phyloP scores from a whole-genome alignment of 345 rosid species.

The Trapa bicornis region DNA sequence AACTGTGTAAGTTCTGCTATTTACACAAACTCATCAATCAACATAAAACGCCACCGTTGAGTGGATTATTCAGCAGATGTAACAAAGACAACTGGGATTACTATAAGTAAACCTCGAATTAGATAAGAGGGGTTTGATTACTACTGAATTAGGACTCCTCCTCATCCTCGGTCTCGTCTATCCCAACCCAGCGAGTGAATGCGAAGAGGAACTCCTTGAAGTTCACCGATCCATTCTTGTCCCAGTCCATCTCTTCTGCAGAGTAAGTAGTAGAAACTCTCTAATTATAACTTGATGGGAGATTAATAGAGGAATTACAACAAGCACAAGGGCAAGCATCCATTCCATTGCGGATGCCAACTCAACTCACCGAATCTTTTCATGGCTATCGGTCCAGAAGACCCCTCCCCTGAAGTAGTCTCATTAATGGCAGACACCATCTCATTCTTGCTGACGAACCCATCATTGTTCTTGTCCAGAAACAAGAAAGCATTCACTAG shows the following conservation, averaged over 20 bases:
- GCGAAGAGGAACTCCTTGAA: constrained; percentile 94
- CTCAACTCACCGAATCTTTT: constrained; percentile 72
- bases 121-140: background rate
- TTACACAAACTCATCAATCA: background rate
- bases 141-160: constrained; percentile 17
- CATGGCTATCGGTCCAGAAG: constrained; percentile 75
- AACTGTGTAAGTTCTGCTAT: background rate
- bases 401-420: constrained; percentile 64
- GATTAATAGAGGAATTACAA: too few species aligned
- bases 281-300: background rate
- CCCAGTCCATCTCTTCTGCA: constrained; percentile 99
- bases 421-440: constrained; percentile 78
- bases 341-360: background rate
- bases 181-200: constrained; percentile 82
- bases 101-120: background rate
- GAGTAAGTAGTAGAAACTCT: background rate
- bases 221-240: constrained; percentile 81
- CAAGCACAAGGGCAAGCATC: background rate
- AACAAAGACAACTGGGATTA: background rate
- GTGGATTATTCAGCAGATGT: background rate
- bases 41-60: background rate
- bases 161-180: constrained; percentile 61
- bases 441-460: constrained; percentile 78
- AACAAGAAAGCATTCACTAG: constrained; percentile 78
- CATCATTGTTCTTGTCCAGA: constrained; percentile 83